Percentiles rank a stretch among this genome's conserved stretches.
Conservation (phyloP, 176 grass and related monocot genomes). For the Musa itinerans region DNA sequence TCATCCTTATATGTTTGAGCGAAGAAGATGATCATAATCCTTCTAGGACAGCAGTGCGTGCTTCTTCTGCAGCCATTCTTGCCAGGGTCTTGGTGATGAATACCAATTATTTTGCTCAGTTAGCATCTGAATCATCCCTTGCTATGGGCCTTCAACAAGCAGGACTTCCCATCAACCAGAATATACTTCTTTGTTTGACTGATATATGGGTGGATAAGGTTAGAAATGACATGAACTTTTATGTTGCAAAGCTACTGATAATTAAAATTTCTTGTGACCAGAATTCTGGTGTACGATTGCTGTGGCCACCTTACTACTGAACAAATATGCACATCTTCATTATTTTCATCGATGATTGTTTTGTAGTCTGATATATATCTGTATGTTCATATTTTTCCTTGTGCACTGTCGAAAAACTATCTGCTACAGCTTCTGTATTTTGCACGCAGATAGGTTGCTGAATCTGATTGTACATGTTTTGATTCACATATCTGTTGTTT, state of each 20-base stretch:
- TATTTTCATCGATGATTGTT: not conserved
- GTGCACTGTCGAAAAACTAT: not conserved
- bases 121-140: conserved; percentile 76
- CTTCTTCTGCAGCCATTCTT: conserved; percentile 72
- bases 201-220: conserved; percentile 97
- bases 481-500: too few species aligned
- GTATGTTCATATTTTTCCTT: not conserved
- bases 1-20: conserved; percentile 75
- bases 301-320: too few species aligned
- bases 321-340: not conserved
- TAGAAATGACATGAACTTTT: not conserved
- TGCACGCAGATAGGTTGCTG: not conserved
- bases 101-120: conserved; percentile 79
- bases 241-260: not conserved
- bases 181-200: conserved; percentile 74
- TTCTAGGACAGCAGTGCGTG: conserved; percentile 68
- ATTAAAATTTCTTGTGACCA: too few species aligned
- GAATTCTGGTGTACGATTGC: too few species aligned
- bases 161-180: conserved; percentile 69
- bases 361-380: not conserved
- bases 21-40: conserved; percentile 81
- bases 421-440: not conserved
- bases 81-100: conserved; percentile 93
- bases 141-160: conserved; percentile 54
- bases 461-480: not conserved